Evolutionary conservation across 768 basidiomycete genomes (phyloP).

Genomic region (Lyophyllum shimeji): DNA sequence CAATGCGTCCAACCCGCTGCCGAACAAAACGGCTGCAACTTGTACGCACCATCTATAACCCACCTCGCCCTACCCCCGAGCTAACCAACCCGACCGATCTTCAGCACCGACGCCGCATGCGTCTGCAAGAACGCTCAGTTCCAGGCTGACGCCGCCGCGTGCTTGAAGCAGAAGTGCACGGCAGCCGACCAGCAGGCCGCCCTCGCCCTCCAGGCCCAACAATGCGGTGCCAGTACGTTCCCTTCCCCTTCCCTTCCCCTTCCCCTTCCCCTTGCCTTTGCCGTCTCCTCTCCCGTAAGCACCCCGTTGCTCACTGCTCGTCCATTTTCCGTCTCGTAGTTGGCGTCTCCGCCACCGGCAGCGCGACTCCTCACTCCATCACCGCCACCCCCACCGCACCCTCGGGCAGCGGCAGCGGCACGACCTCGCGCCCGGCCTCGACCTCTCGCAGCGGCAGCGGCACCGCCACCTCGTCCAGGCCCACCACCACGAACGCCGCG

Average conservation of each 20-base stretch:
- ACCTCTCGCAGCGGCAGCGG: not conserved
- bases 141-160: constrained; percentile 17
- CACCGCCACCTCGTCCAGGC: not conserved
- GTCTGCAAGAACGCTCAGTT: constrained; percentile 17
- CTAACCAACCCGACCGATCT: not conserved
- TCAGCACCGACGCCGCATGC: constrained; percentile 13
- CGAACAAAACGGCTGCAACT: not conserved
- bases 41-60: constrained; percentile 8
- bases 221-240: constrained; percentile 11
- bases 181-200: constrained; percentile 10
- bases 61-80: too few species aligned
- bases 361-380: not conserved
- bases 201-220: constrained; percentile 8
- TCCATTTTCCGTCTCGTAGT: too few species aligned
- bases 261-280: not conserved
- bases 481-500: constrained; percentile 1
- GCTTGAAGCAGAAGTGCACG: constrained; percentile 15
- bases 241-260: not conserved
- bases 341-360: not conserved
- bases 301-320: too few species aligned
- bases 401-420: not conserved
- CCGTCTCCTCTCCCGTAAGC: too few species aligned
- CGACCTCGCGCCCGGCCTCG: not conserved
- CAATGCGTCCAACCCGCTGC: constrained; percentile 12
- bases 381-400: not conserved